Base-by-base conservation (phyloP, 2,329 filamentous ascomycete species). In the Microsporum audouinii region DNA sequence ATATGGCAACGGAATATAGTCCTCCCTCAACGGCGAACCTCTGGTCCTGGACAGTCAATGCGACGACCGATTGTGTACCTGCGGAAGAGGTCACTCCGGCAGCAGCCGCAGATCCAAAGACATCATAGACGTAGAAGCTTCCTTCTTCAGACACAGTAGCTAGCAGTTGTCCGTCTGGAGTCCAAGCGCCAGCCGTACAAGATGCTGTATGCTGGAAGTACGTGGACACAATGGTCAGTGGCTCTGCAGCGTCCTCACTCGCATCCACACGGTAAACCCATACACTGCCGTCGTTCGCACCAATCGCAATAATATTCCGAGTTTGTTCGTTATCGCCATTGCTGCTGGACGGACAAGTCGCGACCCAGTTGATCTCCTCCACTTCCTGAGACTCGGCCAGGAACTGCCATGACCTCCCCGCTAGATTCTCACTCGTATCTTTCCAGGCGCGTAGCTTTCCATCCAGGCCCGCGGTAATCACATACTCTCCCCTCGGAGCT, bases 341-440 rank as follows among this genome's bases (percentile, higher is more conserved):
- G 27, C 29, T 45, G 68, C 64, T 47, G 10, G 84, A 74, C 0
- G 91, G 91, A 71, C 89, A 95, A 0, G 90, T 76, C 0, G 80
- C 76, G 38, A 97, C 75, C 91, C 92, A 99, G 78, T 94, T 95
- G 70, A 99, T 87, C 75, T 97, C 92, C 68, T 95, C 88, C 7
- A 96, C 92, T 73, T 99, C 94, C 69, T 91, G 88, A 2, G 85
- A 83, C 70, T 94, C 88, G 60, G 82, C 88, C 6, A 95, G 74
- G 69, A 88, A 88, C 51, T 81, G 78, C 83, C 83, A 87, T 58
- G 79, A 76, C 55, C 79, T 72, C 63, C 79, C 79, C 27, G 79
- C 77, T 41, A 77, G 72, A 41, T 77, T 72, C 34, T 75, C 65
- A 66, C 66, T 76, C 66, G 69, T 78, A 70, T 71, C 81, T 66